A percentile compares a stretch with the other conserved stretches of the same genome.
Evolutionary conservation across 805 yeast species (phyloP).

Genomic region (Jamesozyma rosinii): DNA sequence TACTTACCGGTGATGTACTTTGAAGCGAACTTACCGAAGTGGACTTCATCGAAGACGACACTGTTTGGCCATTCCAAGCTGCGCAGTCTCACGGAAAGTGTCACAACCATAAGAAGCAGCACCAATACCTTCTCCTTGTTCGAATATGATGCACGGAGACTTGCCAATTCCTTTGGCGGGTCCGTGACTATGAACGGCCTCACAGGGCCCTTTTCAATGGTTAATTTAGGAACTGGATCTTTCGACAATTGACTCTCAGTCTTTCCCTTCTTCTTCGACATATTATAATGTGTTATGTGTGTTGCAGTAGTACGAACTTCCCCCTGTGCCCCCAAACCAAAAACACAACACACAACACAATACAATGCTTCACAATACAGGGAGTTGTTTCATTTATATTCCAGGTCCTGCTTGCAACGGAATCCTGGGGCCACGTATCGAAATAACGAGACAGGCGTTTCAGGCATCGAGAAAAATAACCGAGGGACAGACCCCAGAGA

Average conservation of each 20-base stretch:
- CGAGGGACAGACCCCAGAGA: no score
- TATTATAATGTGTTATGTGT: no score
- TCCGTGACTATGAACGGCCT: constrained; percentile 49
- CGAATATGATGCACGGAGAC: constrained; percentile 35
- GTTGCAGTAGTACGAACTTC: no score
- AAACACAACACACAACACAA: no score
- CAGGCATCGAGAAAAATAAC: no score
- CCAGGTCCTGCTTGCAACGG: no score
- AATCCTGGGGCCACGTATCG: no score
- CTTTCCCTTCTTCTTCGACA: background rate
- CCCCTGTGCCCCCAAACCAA: no score
- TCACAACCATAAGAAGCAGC: constrained; percentile 38
- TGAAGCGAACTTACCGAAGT: constrained; percentile 92
- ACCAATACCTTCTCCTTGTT: constrained; percentile 36
- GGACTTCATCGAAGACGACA: constrained; percentile 88
- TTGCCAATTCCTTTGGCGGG: constrained; percentile 35
- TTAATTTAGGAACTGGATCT: constrained; percentile 39
- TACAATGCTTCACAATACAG: no score
- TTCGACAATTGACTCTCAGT: background rate
- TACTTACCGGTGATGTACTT: constrained; percentile 59
- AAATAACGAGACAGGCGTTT: no score
- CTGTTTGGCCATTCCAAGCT: constrained; percentile 60
- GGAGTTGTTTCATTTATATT: no score
- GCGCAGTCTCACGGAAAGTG: constrained; percentile 52
- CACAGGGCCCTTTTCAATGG: constrained; percentile 40